Conservation (phyloP, 2,329 filamentous ascomycete genomes). For the Emericellopsis atlantica region DNA sequence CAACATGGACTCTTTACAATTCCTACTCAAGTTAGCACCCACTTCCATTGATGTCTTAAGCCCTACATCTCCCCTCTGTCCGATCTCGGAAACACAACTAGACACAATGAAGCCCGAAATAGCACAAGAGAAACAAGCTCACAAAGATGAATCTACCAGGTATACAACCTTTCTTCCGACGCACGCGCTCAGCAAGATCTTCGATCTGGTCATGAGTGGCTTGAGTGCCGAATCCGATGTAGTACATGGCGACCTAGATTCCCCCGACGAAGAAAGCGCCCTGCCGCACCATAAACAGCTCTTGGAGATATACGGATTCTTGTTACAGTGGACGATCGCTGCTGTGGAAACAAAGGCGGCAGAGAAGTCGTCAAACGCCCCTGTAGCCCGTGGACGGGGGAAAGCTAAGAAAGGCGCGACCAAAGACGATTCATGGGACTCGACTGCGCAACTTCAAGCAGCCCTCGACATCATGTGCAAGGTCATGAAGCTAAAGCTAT, state of each 20-base stretch:
- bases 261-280: slow-evolving; percentile 74
- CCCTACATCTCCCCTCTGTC: background rate
- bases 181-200: slow-evolving; percentile 79
- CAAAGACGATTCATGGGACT: slow-evolving; percentile 83
- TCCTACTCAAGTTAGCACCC: slow-evolving; percentile 81
- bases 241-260: slow-evolving; percentile 75
- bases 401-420: slow-evolving; percentile 65
- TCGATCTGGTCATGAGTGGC: slow-evolving; percentile 80
- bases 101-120: background rate
- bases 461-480: slow-evolving; percentile 94
- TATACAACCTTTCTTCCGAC: slow-evolving; percentile 68
- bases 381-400: slow-evolving; percentile 58
- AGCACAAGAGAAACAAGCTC: background rate
- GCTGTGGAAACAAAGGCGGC: slow-evolving; percentile 90
- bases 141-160: slow-evolving; percentile 35
- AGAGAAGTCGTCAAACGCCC: slow-evolving; percentile 64
- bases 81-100: background rate
- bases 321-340: slow-evolving; percentile 89
- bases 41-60: background rate
- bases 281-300: slow-evolving; percentile 80
- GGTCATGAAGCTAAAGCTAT: slow-evolving; percentile 82
- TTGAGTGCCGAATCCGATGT: slow-evolving; percentile 76
- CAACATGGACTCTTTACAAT: slow-evolving; percentile 86
- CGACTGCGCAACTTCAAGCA: slow-evolving; percentile 71
- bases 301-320: slow-evolving; percentile 85